Base-by-base conservation (phyloP, 495 filamentous ascomycete genomes). In the Haplographium delicatum region DNA sequence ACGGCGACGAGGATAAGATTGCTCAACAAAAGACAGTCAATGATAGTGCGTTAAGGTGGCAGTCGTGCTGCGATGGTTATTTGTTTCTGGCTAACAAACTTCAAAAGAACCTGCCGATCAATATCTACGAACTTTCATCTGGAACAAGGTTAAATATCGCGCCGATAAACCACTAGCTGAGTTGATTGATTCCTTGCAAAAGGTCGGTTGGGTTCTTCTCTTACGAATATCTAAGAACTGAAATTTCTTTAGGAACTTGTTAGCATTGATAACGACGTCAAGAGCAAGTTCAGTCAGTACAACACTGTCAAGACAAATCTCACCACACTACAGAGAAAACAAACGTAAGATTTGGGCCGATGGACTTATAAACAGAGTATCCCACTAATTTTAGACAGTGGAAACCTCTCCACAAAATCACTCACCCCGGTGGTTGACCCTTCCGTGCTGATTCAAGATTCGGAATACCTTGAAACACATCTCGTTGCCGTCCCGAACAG, bases 91-190 rank as follows among this genome's bases (percentile, higher is more conserved):
- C 48, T 53, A 27, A 50, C 28, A 27, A 18, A 43, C 22, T 25
- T 35, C 18, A 8, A 16, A 56, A 96, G 91, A 95, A 63, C 91
- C 93, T 28, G 90, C 88, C 44, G 93, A 95, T 59, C 85, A 91
- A 59, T 98, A 98, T 65, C 72, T 98, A 28, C 81, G 84, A 59
- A 80, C 80, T 7, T 98, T 96, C 68, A 75, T 76, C 45, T 98
- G 93, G 93, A 96, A 97, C 67, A 96, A 91, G 65, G 85, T 91
- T 64, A 91, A 95, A 67, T 98, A 97, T 65, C 82, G 91, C 44
- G 86, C 87, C 45, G 93, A 98, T 65, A 91, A 85, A 65, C 77
- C 93, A 25, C 72, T 98, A 42, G 78, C 81, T 19, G 90, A 96
- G 57, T 68, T 96, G 44, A 83, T 95, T 45, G 87, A 90, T 64